Percentiles rank a stretch among this genome's conserved stretches.
Conservation (phyloP, 345 rosid genomes). For the Lenwebbia sp. region DNA sequence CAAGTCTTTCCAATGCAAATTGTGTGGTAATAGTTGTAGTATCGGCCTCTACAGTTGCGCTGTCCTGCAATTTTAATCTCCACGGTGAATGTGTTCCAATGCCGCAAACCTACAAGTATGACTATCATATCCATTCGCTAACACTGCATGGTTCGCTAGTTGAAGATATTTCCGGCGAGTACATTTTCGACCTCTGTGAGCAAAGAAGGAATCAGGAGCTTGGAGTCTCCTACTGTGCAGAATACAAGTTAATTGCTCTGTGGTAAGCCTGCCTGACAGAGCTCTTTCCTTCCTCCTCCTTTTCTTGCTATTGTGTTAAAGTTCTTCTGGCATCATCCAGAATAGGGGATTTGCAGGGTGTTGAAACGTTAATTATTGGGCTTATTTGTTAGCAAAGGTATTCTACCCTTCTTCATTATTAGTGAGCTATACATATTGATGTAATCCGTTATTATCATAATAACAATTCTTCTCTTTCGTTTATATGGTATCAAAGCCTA, state of each 20-base stretch:
- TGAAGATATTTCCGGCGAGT: not conserved
- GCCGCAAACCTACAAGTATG: not conserved
- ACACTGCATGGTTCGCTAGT: not conserved
- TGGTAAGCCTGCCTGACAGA: not conserved
- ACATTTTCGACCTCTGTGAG: not conserved
- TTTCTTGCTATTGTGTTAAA: not conserved
- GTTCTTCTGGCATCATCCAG: not conserved
- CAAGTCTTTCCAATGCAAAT: no score
- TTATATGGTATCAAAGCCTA: no score
- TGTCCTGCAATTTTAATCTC: no score
- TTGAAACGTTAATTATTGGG: no score
- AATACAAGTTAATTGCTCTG: not conserved
- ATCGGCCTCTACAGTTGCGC: no score
- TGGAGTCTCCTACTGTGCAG: not conserved
- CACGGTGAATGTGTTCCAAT: not conserved
- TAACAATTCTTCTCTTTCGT: no score
- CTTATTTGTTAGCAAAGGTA: no score
- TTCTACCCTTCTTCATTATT: no score
- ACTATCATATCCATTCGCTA: not conserved
- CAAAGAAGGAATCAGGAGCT: not conserved
- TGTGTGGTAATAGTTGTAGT: no score
- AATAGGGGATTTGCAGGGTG: not conserved
- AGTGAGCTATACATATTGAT: no score
- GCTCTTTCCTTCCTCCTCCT: not conserved
- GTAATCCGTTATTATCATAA: no score